These are phyloP conservation scores for Colletotrichum musae DNA, from an alignment of 2,329 filamentous ascomycete genomes.

Conservation along the genomic window DNA sequence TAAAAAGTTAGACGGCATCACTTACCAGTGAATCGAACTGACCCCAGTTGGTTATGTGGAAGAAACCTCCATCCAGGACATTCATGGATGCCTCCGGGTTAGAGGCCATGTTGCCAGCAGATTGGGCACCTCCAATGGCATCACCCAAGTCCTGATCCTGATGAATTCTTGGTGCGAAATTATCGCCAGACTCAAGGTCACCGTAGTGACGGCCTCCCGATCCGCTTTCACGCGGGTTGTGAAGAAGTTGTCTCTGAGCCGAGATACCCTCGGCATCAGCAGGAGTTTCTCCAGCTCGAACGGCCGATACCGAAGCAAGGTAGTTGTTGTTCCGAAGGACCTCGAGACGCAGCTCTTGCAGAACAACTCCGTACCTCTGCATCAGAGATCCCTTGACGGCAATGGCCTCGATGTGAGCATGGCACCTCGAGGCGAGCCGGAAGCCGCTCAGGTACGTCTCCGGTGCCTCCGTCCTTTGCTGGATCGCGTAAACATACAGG, in stretches of 20 bases:
- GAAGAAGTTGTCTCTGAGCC: neutral
- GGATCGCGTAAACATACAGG: conserved; percentile 60
- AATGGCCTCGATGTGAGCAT: conserved; percentile 54
- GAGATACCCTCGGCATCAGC: neutral
- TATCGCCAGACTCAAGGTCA: neutral
- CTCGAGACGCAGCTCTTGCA: conserved; percentile 53
- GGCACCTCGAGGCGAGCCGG: conserved; percentile 55
- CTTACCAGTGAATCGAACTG: conserved; percentile 46
- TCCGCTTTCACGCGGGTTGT: neutral
- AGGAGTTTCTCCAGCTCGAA: neutral
- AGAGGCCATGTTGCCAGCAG: neutral
- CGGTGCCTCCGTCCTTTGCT: conserved; percentile 47
- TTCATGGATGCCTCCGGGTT: conserved; percentile 3
- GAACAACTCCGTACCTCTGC: conserved; percentile 57
- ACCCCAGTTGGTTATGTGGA: conserved; percentile 45
- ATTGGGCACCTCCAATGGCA: neutral
- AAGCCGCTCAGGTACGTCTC: conserved; percentile 50
- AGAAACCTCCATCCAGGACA: conserved; percentile 37
- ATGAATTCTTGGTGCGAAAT: neutral
- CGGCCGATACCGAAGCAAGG: conserved; percentile 28
- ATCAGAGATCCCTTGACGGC: conserved; percentile 55
- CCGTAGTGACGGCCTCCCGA: neutral
- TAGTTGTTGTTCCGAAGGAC: conserved; percentile 45
- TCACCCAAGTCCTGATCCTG: neutral
- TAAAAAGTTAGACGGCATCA: neutral